phyloP scores from a whole-genome alignment of 176 grass and related monocot species.

The Elymus sibiricus region DNA sequence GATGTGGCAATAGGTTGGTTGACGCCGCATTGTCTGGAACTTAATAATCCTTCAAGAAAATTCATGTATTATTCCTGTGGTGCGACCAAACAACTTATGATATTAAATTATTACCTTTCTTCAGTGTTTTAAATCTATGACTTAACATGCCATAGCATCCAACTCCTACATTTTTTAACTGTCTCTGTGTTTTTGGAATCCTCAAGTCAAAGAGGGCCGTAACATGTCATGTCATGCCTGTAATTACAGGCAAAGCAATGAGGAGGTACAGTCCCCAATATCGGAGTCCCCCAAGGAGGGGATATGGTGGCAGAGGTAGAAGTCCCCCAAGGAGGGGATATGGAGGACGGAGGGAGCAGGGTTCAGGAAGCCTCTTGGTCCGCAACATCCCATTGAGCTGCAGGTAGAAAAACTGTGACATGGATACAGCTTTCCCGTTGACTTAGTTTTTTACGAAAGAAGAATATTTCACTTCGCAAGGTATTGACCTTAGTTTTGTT shows the following conservation, averaged over 20 bases:
- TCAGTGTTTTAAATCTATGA: background rate
- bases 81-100: background rate
- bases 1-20: background rate
- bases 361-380: conserved; percentile 71
- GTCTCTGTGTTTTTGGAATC: background rate
- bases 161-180: background rate
- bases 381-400: conserved; percentile 88
- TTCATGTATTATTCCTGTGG: background rate
- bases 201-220: background rate
- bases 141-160: background rate
- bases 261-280: conserved; percentile 83
- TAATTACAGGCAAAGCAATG: conserved; percentile 40
- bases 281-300: conserved; percentile 80
- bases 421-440: background rate
- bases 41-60: background rate
- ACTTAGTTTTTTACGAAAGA: background rate
- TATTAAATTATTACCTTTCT: background rate
- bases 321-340: conserved; percentile 83
- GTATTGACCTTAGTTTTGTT: background rate
- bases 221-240: background rate
- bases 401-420: conserved; percentile 33
- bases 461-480: background rate
- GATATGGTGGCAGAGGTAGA: conserved; percentile 73
- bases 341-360: conserved; percentile 51
- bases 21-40: background rate